phyloP scores from a whole-genome alignment of 345 rosid species.

The Pugionium dolabratum region DNA sequence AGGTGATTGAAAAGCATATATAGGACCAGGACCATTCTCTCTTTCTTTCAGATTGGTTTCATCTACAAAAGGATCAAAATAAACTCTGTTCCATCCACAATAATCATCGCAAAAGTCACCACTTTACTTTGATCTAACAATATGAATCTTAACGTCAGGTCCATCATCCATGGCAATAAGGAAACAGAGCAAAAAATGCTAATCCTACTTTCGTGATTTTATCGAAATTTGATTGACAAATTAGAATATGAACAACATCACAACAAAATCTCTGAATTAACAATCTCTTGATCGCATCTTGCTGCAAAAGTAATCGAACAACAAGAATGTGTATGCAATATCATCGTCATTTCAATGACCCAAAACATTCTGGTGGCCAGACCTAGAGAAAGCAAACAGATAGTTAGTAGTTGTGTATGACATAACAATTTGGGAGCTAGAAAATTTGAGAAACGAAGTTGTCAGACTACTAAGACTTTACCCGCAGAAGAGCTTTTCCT shows the following conservation, averaged over 20 bases:
- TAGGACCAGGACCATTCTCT: too few relatives aligned
- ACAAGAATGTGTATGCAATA: slow-evolving; percentile 1
- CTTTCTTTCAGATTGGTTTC: too few relatives aligned
- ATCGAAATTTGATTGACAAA: too few relatives aligned
- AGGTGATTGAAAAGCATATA: too few relatives aligned
- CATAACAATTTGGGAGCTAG: neutral
- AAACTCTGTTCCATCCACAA: too few relatives aligned
- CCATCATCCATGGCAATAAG: too few relatives aligned
- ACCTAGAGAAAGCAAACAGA: slow-evolving; percentile 43
- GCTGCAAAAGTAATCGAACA: slow-evolving; percentile 12
- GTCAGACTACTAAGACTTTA: slow-evolving; percentile 30
- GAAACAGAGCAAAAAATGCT: too few relatives aligned
- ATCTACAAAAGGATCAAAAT: too few relatives aligned
- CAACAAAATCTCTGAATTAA: too few relatives aligned
- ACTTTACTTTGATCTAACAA: neutral
- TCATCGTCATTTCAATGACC: slow-evolving; percentile 43
- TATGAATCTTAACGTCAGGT: too few relatives aligned
- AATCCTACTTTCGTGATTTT: too few relatives aligned
- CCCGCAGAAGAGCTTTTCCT: slow-evolving; percentile 75
- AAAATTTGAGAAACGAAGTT: neutral
- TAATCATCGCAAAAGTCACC: neutral
- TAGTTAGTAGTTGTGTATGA: neutral
- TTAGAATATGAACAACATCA: too few relatives aligned
- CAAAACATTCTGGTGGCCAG: slow-evolving; percentile 69
- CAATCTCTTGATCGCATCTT: neutral